These are phyloP conservation scores for Herpetomonas samuelpessoai DNA, from an alignment of 208 protist genomes.

Conservation along the genomic window DNA sequence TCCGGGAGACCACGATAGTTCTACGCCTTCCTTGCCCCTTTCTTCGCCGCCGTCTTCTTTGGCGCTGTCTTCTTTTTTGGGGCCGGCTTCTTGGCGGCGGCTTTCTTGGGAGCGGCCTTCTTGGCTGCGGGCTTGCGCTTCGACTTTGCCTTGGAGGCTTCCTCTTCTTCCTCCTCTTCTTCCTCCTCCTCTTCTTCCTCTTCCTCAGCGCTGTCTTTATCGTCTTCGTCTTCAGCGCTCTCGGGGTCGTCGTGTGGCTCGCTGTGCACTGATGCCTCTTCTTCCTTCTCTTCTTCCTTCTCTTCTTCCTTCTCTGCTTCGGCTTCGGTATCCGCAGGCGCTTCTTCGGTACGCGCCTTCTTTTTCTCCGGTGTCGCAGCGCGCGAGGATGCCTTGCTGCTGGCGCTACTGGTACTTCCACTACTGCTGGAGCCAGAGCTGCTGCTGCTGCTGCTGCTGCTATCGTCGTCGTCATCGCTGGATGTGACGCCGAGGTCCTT, in stretches of 20 bases:
- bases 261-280: conserved; percentile 1
- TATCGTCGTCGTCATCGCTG: conserved; percentile 21
- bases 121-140: conserved; percentile 22
- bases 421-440: conserved; percentile 5
- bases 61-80: conserved; percentile 10
- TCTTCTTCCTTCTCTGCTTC: conserved; percentile 7
- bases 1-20: too few relatives aligned
- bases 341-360: conserved; percentile 1
- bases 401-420: neutral
- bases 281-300: neutral
- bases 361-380: conserved; percentile 16
- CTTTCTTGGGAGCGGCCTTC: conserved; percentile 26
- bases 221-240: neutral
- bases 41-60: conserved; percentile 20
- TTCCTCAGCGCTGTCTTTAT: conserved; percentile 13
- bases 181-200: conserved; percentile 14
- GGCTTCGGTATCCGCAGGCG: neutral
- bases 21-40: conserved; percentile 62
- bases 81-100: conserved; percentile 6
- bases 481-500: conserved; percentile 18
- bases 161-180: conserved; percentile 15
- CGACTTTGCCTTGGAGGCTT: conserved; percentile 14
- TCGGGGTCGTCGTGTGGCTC: conserved; percentile 1
- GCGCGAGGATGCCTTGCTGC: conserved; percentile 19
- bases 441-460: conserved; percentile 7